phyloP scores from a whole-genome alignment of 768 basidiomycete genomes.

The Xanthoconium purpureum region DNA sequence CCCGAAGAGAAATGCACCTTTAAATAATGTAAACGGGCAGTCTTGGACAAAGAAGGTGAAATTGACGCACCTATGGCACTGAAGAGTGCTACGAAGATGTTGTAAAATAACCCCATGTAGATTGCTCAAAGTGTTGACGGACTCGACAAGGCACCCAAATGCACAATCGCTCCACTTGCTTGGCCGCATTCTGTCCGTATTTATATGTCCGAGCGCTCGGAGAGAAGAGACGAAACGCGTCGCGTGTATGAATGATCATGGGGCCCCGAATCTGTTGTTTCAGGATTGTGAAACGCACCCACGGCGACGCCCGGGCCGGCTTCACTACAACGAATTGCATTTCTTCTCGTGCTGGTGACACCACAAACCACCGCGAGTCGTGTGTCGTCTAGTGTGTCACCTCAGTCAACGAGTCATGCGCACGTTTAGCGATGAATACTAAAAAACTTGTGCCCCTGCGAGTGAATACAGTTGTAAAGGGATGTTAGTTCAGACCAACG shows the following conservation, averaged over 20 bases:
- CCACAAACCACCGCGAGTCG: background rate
- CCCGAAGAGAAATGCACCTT: conserved; percentile 21
- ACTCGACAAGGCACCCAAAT: background rate
- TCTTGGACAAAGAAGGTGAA: background rate
- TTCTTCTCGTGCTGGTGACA: background rate
- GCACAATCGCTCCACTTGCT: background rate
- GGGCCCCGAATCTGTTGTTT: background rate
- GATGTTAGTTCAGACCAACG: no score
- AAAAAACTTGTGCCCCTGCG: no score
- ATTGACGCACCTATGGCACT: conserved; percentile 15
- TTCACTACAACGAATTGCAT: background rate
- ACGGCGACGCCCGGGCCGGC: background rate
- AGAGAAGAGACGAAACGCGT: background rate
- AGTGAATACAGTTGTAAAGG: no score
- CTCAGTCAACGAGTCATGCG: background rate
- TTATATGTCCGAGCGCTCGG: conserved; percentile 1
- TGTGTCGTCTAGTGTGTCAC: background rate
- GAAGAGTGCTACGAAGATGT: conserved; percentile 19
- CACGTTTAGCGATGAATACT: no score
- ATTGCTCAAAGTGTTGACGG: background rate
- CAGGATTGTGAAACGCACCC: background rate
- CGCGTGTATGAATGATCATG: background rate
- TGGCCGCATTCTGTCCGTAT: background rate
- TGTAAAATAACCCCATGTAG: conserved; percentile 16
- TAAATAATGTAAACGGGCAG: background rate